These are phyloP conservation scores for Sporothrix brunneoviolacea DNA, from an alignment of 2,329 filamentous ascomycete species.

Conservation along the genomic window DNA sequence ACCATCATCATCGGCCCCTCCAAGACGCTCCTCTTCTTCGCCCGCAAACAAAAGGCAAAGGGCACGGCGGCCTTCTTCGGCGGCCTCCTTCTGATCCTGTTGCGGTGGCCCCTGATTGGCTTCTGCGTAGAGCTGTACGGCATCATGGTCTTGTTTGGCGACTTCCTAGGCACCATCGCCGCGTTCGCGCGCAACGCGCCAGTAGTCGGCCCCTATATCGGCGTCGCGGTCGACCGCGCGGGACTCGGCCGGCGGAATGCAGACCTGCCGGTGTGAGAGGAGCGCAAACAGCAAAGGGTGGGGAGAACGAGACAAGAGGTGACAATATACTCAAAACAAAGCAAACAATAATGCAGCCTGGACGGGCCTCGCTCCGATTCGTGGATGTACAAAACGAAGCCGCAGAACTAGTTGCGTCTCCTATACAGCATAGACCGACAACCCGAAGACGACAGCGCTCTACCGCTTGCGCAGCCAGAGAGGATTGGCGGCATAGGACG, in stretches of 20 bases:
- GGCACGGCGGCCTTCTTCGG: conserved; percentile 82
- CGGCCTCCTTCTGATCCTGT: conserved; percentile 76
- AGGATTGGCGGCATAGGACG: no score
- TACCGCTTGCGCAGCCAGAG: no score
- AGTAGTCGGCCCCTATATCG: conserved; percentile 80
- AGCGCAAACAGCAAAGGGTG: no score
- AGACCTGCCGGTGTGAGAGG: conserved; percentile 66
- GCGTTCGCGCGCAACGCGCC: conserved; percentile 81
- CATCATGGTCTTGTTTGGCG: conserved; percentile 87
- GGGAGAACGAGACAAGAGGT: no score
- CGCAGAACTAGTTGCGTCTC: no score
- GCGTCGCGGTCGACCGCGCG: conserved; percentile 61
- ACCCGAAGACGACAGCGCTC: no score
- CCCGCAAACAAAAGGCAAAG: conserved; percentile 83
- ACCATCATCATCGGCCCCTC: conserved; percentile 90
- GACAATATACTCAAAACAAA: no score
- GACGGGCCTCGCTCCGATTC: no score
- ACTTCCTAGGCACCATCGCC: conserved; percentile 89
- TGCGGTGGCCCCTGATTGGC: conserved; percentile 86
- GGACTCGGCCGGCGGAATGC: conserved; percentile 64
- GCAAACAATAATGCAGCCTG: no score
- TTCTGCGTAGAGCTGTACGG: conserved; percentile 90
- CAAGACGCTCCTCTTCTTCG: conserved; percentile 92
- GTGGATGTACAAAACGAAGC: no score
- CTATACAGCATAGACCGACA: no score